Evolutionary conservation across 371 early-diverging fungal genomes (phyloP).

Genomic region (Vairimorpha ceranae): DNA sequence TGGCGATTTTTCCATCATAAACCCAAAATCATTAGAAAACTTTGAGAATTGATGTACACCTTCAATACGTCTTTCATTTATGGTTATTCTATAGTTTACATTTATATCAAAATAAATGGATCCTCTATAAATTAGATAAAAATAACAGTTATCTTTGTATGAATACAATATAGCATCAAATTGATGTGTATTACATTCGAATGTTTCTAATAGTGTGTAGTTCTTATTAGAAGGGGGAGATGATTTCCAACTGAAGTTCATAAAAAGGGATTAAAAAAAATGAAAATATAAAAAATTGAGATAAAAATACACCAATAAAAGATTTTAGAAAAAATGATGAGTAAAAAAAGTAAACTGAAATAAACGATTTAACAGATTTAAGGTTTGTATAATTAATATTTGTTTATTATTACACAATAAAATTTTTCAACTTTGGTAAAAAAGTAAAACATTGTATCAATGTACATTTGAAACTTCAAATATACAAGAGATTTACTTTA

Average conservation of each 20-base stretch:
- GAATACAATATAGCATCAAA: constrained; percentile 5
- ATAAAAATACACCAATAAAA: no score
- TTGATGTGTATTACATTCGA: constrained; percentile 3
- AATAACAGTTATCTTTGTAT: not conserved
- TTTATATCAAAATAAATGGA: constrained; percentile 23
- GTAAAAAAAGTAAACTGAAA: no score
- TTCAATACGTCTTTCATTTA: constrained; percentile 9
- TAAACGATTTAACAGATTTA: no score
- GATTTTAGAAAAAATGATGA: no score
- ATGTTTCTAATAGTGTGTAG: not conserved
- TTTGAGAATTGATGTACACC: constrained; percentile 32
- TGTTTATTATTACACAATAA: no score
- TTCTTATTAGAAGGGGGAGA: not conserved
- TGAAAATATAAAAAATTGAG: not conserved
- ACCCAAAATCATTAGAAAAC: constrained; percentile 23
- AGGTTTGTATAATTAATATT: no score
- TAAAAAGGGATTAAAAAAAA: constrained; percentile 2
- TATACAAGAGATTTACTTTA: no score
- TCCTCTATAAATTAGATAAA: constrained; percentile 20
- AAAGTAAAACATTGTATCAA: no score
- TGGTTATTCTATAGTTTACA: constrained; percentile 3
- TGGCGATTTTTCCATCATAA: constrained; percentile 11
- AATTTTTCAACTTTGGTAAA: no score
- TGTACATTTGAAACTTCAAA: no score
- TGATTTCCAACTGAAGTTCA: constrained; percentile 22